phyloP scores from a whole-genome alignment of 2,329 filamentous ascomycete genomes.

The Fusarium pininemorale region DNA sequence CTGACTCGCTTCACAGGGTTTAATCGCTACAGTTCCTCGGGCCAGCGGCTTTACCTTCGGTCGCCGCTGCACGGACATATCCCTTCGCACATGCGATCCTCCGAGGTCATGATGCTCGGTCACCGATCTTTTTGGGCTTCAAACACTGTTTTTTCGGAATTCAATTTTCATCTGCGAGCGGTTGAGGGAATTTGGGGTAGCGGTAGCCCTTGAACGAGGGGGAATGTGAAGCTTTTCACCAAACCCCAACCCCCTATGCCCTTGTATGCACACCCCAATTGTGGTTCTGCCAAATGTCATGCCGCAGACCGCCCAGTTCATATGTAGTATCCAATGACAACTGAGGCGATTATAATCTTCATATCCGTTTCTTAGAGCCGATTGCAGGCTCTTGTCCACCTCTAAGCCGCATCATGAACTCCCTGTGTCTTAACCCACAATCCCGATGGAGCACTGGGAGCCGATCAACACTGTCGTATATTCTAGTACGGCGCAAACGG shows the following conservation, averaged over 20 bases:
- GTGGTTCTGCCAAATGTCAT: slow-evolving; percentile 35
- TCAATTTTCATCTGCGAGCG: slow-evolving; percentile 14
- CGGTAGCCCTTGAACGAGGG: slow-evolving; percentile 27
- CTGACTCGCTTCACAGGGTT: slow-evolving; percentile 17
- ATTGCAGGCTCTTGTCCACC: background rate
- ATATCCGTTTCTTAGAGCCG: slow-evolving; percentile 13
- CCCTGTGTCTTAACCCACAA: background rate
- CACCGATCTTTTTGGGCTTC: slow-evolving; percentile 27
- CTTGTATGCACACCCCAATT: slow-evolving; percentile 16
- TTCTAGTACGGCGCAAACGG: background rate
- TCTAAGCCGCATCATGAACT: slow-evolving; percentile 26
- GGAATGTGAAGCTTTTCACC: slow-evolving; percentile 28
- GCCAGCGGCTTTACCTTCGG: slow-evolving; percentile 44
- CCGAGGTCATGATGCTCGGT: slow-evolving; percentile 39
- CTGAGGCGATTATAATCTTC: slow-evolving; percentile 26
- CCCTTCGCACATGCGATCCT: slow-evolving; percentile 38
- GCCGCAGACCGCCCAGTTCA: slow-evolving; percentile 36
- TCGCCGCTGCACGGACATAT: slow-evolving; percentile 29
- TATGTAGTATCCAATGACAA: slow-evolving; percentile 29
- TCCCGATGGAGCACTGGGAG: background rate
- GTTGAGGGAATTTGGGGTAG: slow-evolving; percentile 32
- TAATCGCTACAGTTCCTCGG: slow-evolving; percentile 30
- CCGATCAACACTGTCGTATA: background rate
- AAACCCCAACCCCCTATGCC: slow-evolving; percentile 20
- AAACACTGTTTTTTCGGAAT: slow-evolving; percentile 4